Evolutionary conservation across 139 green algal species (phyloP), one percentile per base, ranked within the genome.

Genomic region (Pleodorina starrii): DNA sequence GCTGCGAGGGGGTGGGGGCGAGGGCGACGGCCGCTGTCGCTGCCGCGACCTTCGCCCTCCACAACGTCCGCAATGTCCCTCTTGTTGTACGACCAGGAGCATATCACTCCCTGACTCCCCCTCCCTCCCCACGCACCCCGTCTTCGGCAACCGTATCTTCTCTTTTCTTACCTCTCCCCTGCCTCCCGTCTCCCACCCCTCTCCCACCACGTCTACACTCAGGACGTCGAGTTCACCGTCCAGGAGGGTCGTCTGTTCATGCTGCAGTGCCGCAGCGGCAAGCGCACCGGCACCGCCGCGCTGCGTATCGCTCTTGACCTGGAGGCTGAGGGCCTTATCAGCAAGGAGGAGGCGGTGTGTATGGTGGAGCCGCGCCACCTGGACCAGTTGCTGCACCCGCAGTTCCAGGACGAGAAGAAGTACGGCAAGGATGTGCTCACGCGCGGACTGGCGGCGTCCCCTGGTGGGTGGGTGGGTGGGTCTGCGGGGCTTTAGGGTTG

Each of bases 161-260:
- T n/a, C n/a, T n/a, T n/a, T n/a, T n/a, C n/a, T n/a, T n/a, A n/a
- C n/a, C n/a, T n/a, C n/a, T n/a, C n/a, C n/a, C n/a, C n/a, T n/a
- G n/a, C n/a, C n/a, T n/a, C n/a, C n/a, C n/a, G n/a, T n/a, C n/a
- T n/a, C n/a, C n/a, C n/a, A n/a, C n/a, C n/a, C n/a, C n/a, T n/a
- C n/a, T n/a, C 57, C 14, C 23, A 69, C 57, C 57, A 35, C 57
- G 29, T 16, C 12, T 69, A 9, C 57, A 23, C 63, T 42, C 94
- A 98, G 92, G 96, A 98, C 86, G 95, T 95, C 36, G 96, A 98
- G 93, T 98, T 99, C 91, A 99, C 97, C 2, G 93, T 99, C 32
- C 94, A 99, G 89, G 94, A 98, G 63, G 95, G 94, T 38, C 60
- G 74, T 23, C 95, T 99, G 74, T 99, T 94, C 93, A 99, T 98